Conservation (phyloP, 805 yeast species). For the Candida vartiovaarae region DNA sequence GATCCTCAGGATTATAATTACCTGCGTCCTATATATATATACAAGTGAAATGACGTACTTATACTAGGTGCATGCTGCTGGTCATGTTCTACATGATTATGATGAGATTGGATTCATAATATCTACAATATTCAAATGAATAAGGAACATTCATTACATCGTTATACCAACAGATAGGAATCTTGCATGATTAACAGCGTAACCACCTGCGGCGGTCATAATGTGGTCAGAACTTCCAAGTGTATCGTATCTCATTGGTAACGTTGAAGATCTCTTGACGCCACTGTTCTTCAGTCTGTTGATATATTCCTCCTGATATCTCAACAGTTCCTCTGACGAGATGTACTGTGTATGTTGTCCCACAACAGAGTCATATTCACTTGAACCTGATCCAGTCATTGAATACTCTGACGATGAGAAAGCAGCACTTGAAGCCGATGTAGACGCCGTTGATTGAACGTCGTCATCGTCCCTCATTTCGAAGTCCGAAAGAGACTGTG, state of each 20-base stretch:
- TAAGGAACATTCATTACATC: no score
- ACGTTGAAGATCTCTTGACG: conserved; percentile 16
- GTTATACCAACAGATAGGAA: conserved; percentile 7
- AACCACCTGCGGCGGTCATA: no score
- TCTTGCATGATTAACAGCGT: conserved; percentile 3
- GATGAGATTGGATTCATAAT: no score
- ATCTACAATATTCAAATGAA: no score
- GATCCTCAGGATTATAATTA: no score
- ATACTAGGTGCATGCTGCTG: no score
- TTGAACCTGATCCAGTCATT: no score
- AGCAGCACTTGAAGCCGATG: conserved; percentile 12
- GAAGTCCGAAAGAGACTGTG: conserved; percentile 1
- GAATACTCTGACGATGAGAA: conserved; percentile 1
- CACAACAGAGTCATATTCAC: no score
- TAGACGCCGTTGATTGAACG: conserved; percentile 8
- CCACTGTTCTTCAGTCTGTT: conserved; percentile 4
- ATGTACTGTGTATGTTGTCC: neutral
- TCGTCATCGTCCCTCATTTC: conserved; percentile 6
- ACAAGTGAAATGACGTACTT: no score
- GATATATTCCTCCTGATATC: conserved; percentile 10
- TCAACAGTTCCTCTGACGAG: conserved; percentile 10
- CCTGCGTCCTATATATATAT: no score
- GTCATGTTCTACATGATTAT: no score
- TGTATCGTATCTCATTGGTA: conserved; percentile 6
- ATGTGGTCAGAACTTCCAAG: conserved; percentile 1